Conservation (phyloP, 192 early-diverging fungal species). For the Physocladia obscura region DNA sequence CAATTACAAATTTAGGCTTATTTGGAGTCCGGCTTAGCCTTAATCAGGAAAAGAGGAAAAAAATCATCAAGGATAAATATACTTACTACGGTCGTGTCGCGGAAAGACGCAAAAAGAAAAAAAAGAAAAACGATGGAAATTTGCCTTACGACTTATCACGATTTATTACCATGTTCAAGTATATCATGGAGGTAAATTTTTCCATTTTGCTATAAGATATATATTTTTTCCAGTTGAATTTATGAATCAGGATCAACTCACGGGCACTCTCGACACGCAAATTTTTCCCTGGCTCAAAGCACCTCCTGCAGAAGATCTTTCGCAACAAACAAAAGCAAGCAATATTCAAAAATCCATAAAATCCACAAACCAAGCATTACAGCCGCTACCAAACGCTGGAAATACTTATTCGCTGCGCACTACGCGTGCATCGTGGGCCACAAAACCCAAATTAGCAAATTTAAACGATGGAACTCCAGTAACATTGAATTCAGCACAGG, state of each 20-base stretch:
- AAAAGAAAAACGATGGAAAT: conserved; percentile 55
- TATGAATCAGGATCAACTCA: conserved; percentile 45
- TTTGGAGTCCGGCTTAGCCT: conserved; percentile 61
- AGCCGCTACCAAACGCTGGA: conserved; percentile 26
- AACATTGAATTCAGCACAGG: no score
- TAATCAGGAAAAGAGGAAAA: conserved; percentile 53
- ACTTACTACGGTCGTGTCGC: conserved; percentile 46
- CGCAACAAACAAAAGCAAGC: conserved; percentile 30
- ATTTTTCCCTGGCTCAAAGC: conserved; percentile 68
- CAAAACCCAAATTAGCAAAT: conserved; percentile 31
- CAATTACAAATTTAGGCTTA: conserved; percentile 70
- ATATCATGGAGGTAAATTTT: conserved; percentile 66
- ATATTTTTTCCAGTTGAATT: not conserved
- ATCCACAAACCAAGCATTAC: conserved; percentile 22
- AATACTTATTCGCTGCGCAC: conserved; percentile 52
- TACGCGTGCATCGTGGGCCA: conserved; percentile 49
- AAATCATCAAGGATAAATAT: conserved; percentile 37
- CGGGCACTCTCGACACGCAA: conserved; percentile 51
- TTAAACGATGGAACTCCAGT: no score
- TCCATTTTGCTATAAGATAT: no score
- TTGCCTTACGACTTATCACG: conserved; percentile 73
- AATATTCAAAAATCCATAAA: conserved; percentile 26
- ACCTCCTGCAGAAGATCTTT: conserved; percentile 43
- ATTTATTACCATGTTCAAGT: conserved; percentile 75
- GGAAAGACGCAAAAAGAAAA: conserved; percentile 55